Evolutionary conservation across 495 filamentous ascomycete species (phyloP), one percentile per base, ranked within the genome.

Genomic region (Xanthoparmelia taractica): DNA sequence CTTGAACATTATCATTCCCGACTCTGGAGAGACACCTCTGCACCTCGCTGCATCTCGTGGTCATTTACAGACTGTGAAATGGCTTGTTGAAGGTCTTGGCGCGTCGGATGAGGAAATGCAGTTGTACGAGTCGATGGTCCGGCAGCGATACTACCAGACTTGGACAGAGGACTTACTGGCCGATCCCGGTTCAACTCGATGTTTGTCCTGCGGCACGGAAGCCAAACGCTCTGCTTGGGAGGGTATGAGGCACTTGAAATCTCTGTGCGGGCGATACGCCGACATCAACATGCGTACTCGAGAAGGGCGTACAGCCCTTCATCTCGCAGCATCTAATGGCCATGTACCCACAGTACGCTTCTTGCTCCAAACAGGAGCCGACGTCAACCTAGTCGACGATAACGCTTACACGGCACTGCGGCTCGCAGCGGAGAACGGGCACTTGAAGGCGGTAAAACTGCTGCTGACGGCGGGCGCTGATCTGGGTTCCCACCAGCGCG

Each of bases 391-490:
- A 17, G 13, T 10, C 0, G 23, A 40, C 20, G 29, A 45, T 1
- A 41, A 41, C 31, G 2, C 2, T 3, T 20, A 2, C 20, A 41
- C 57, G 17, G 57, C 34, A 45, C 33, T 59, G 5, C 57, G 36
- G 36, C 23, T 59, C n/a, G 57, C 57, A 17, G 57, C 57, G 20
- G 57, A 59, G 25, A 29, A 59, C 7, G 57, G 57, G 10, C 57
- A 59, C 56, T 37, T 58, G 31, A 12, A n/a, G 8, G 38, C 20
- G 37, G 55, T 57, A 4, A 57, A 37, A 38, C 2, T 57, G 10
- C 55, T 57, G 11, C 20, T 57, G 36, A 36, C 13, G n/a, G 29
- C 29, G 11, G 55, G 55, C 17, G 55, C 33, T 13, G 36, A 34
- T 36, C 18, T 57, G 38, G 55, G 6, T 6, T 57, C 8, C 27